A percentile compares a stretch with the other conserved stretches of the same genome.
Conservation (phyloP, 805 yeast species). For the Pichia manshurica region DNA sequence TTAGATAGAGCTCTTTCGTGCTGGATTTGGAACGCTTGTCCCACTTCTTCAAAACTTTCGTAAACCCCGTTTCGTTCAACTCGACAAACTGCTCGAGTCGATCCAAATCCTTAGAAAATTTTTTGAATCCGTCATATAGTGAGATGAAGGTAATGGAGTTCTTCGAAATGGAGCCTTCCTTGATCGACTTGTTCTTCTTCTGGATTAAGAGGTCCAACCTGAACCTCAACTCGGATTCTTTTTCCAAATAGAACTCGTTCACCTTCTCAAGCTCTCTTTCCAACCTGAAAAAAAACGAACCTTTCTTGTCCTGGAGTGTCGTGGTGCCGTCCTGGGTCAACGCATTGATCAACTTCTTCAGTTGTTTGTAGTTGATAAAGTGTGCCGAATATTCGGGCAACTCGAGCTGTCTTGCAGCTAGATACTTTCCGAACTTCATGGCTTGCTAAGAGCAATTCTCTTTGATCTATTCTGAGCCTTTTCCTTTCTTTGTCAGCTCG, state of each 20-base stretch:
- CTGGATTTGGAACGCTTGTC: constrained; percentile 94
- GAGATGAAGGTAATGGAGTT: constrained; percentile 75
- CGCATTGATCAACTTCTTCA: constrained; percentile 86
- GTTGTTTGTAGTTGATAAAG: constrained; percentile 90
- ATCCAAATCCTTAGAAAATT: constrained; percentile 82
- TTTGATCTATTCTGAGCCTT: no score
- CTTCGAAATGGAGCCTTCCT: constrained; percentile 45
- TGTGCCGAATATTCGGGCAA: constrained; percentile 91
- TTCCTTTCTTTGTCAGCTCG: no score
- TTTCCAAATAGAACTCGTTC: constrained; percentile 83
- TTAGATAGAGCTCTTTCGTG: constrained; percentile 84
- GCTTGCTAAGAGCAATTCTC: background rate
- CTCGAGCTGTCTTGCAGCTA: constrained; percentile 91
- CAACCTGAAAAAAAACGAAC: constrained; percentile 79
- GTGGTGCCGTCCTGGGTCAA: constrained; percentile 35
- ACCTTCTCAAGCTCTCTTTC: constrained; percentile 96
- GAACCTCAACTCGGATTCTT: constrained; percentile 80
- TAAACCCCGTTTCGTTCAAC: constrained; percentile 90
- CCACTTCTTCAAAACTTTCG: constrained; percentile 96
- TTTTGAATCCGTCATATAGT: constrained; percentile 80
- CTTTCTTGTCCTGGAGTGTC: constrained; percentile 79
- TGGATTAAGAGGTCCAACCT: constrained; percentile 70
- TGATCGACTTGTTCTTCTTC: constrained; percentile 44
- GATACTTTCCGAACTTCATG: constrained; percentile 89
- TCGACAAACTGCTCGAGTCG: constrained; percentile 91